phyloP scores from a whole-genome alignment of 805 yeast species.

The Kluyveromyces wickerhamii region DNA sequence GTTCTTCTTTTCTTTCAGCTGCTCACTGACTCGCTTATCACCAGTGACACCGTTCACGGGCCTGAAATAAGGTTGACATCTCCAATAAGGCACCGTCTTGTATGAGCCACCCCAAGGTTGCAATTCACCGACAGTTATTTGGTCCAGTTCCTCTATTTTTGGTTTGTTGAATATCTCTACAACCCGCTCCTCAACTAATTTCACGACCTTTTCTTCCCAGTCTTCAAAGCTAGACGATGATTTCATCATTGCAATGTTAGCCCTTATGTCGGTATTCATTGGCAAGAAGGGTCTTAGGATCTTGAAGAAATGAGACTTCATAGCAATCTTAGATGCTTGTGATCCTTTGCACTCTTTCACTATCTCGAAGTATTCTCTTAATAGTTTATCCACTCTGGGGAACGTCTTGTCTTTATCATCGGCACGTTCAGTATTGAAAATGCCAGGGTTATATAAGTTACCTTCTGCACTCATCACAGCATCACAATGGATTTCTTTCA shows the following conservation, averaged over 20 bases:
- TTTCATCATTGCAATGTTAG: conserved; percentile 51
- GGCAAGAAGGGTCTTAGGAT: conserved; percentile 73
- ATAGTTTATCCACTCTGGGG: conserved; percentile 77
- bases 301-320: conserved; percentile 91
- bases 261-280: conserved; percentile 68
- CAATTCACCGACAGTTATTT: conserved; percentile 43
- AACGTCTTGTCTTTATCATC: conserved; percentile 55
- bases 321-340: conserved; percentile 68
- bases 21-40: conserved; percentile 33
- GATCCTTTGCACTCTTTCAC: conserved; percentile 39
- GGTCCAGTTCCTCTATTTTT: conserved; percentile 50
- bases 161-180: conserved; percentile 42
- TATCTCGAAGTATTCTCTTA: conserved; percentile 83
- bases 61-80: conserved; percentile 93
- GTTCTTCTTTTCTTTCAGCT: conserved; percentile 14
- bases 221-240: conserved; percentile 38
- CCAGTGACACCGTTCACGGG: conserved; percentile 72
- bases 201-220: conserved; percentile 48
- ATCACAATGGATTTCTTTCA: conserved; percentile 59
- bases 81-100: conserved; percentile 83
- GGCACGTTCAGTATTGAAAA: conserved; percentile 40
- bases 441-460: conserved; percentile 86
- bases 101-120: conserved; percentile 77
- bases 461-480: conserved; percentile 98
- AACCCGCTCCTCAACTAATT: conserved; percentile 61